Conservation (phyloP, 805 yeast genomes). For the Saitoella complicata region DNA sequence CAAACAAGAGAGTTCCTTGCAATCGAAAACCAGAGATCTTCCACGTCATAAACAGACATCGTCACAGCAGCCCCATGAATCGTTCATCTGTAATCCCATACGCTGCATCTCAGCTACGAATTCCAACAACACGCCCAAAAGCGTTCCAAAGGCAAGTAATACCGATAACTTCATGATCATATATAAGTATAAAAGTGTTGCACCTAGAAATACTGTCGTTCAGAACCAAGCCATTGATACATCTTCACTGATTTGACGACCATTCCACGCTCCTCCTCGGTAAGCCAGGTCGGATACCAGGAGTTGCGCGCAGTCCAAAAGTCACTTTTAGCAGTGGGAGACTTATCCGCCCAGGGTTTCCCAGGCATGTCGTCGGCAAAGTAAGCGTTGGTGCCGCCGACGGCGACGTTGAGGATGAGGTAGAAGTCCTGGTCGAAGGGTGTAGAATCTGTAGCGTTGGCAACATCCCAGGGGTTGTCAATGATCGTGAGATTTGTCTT, state of each 20-base stretch:
- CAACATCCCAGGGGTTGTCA: conserved; percentile 8
- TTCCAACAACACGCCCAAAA: no score
- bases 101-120: no score
- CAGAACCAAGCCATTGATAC: background rate
- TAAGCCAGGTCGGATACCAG: conserved; percentile 9
- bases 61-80: no score
- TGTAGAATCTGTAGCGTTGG: conserved; percentile 1
- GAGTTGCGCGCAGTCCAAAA: conserved; percentile 6
- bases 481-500: conserved; percentile 5
- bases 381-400: conserved; percentile 11
- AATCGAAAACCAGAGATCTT: no score
- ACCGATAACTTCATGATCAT: no score
- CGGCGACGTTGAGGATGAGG: conserved; percentile 10
- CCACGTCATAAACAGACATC: no score
- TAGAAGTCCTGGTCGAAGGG: conserved; percentile 12
- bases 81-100: no score
- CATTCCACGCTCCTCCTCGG: conserved; percentile 6
- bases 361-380: conserved; percentile 7
- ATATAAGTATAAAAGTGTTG: no score
- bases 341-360: conserved; percentile 10
- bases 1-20: no score
- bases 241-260: conserved; percentile 9
- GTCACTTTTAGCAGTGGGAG: conserved; percentile 6
- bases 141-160: no score
- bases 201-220: background rate